Base-by-base conservation (phyloP, 768 basidiomycete species). In the Amanita molliuscula region DNA sequence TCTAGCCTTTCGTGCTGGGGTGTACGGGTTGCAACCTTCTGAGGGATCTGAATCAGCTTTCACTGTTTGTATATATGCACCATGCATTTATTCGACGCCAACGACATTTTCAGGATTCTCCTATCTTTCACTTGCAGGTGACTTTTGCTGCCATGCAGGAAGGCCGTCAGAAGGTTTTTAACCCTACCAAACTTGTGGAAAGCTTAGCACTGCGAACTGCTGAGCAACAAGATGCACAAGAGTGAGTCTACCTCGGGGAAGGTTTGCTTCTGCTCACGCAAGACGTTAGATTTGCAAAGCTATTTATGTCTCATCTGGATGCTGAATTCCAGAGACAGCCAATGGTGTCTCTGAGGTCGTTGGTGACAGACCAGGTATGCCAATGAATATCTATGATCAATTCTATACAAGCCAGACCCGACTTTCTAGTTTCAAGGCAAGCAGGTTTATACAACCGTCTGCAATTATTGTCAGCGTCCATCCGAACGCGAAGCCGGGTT, bases 141-240 rank as follows among this genome's bases (percentile, higher is more conserved):
- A 86, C 82, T 3, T 88, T 98, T 62, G 84, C 93, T 3, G 89
- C 87, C 0, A 73, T 98, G 45, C 88, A 97, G 59, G 73, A 81
- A 52, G 79, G 87, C 53, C 71, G 71, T 3, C 72, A 80, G 56
- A 75, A 64, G 43, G 79, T 84, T 0, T 93, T 87, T 61, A 91
- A 97, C 65, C 95, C 95, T 0, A 67, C 71, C 13, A 85, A 82
- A 54, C 76, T 98, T 11, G 86, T 94, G 5, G 84, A 93, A 61
- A 89, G 89, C 56, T 68, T 98, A 47, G 77, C 82, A 51, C 68
- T 98, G 34, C 77, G 84, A 16, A 81, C 83, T 1, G 74, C 83
- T 3, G 88, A 96, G 60, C 95, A 98, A 60, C 94, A 97, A 66
- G 95, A 98, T 67, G 93, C 95, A 26, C 91, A 94, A 65, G 95